Conservation (phyloP, 345 rosid species). For the Carallia pectinifolia region DNA sequence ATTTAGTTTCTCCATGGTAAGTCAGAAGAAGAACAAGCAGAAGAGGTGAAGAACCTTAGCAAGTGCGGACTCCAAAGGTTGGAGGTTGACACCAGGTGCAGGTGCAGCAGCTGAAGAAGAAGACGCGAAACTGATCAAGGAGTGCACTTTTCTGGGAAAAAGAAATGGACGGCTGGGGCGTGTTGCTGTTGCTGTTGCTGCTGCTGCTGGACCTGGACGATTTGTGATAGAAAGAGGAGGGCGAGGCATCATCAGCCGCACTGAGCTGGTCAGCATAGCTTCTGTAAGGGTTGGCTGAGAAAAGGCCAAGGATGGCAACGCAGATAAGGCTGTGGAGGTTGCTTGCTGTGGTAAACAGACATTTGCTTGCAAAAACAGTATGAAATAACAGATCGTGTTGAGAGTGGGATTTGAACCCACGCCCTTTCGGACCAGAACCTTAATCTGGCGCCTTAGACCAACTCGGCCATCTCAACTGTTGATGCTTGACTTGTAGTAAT, state of each 20-base stretch:
- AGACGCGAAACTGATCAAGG: slow-evolving; percentile 19
- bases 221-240: no score
- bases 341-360: neutral
- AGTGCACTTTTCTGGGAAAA: neutral
- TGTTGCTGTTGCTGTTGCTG: no score
- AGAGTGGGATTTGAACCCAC: slow-evolving; percentile 99
- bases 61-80: slow-evolving; percentile 67
- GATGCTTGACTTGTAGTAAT: no score
- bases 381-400: slow-evolving; percentile 35
- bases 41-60: slow-evolving; percentile 40
- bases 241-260: no score
- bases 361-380: no score
- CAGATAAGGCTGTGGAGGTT: neutral
- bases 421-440: slow-evolving; percentile 99
- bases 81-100: slow-evolving; percentile 48
- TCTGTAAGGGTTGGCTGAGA: no score
- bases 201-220: no score
- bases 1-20: neutral
- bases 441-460: slow-evolving; percentile 99
- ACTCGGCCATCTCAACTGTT: slow-evolving; percentile 91
- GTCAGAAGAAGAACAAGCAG: neutral
- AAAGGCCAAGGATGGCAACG: neutral
- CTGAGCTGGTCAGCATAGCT: no score
- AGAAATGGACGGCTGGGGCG: neutral
- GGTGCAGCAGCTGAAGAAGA: slow-evolving; percentile 13